Base-by-base conservation (phyloP, 2,329 filamentous ascomycete species). In the Aspergillus piperis region DNA sequence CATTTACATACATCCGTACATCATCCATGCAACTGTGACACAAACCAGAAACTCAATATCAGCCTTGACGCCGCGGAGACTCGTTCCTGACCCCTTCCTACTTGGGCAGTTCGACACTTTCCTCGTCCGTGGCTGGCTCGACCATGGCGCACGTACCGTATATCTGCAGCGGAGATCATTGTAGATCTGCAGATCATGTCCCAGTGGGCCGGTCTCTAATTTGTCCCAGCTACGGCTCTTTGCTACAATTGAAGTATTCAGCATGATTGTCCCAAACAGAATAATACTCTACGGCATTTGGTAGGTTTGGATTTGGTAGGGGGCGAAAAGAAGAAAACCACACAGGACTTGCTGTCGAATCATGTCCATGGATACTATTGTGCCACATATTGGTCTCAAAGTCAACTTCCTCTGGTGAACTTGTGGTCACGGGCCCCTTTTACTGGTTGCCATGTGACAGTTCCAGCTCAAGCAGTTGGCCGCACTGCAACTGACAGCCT, bases 91-190 rank as follows among this genome's bases (percentile, higher is more conserved):
- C 8, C 15, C n/a, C 15, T 30, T 50, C 47, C 47, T 10, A 50
- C 11, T 49, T 49, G 13, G 23, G 25, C 47, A 30, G 11, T 44
- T 44, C 41, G 41, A 44, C 47, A 50, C 47, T 30, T 50, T 30
- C 23, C 8, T 50, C 19, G 41, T 44, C 25, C 25, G 23, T 50
- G 23, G 25, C 25, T 50, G 39, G 25, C 25, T 44, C 38, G 53
- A 25, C 23, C 53, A 44, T 36, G 17, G 53, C 30, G 62, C 59
- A 52, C 38, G 57, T 49, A 44, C 57, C 59, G 55, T 58, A 52
- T 56, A 53, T 60, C 58, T 57, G 53, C 61, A 58, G 54, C 61
- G 58, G 60, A 65, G 55, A 64, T 62, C 63, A 60, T 17, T 38
- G 53, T 59, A 54, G 62, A 63, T 59, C 62, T 44, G 61, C 59